Evolutionary conservation across 139 green algal species (phyloP).

Genomic region (Micractinium conductrix): DNA sequence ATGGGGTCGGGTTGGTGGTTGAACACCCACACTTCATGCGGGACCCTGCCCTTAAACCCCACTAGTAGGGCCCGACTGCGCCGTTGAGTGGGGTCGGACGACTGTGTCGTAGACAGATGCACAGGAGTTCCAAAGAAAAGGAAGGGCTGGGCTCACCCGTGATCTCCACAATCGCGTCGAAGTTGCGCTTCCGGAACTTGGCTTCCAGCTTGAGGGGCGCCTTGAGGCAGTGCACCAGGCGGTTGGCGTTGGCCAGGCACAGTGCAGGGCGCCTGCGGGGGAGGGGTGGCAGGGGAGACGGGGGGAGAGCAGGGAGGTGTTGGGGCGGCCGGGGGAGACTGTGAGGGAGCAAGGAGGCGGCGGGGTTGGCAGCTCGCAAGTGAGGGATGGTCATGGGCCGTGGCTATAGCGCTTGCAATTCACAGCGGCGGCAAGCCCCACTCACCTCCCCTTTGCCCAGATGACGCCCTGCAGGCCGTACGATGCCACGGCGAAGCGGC

Average conservation of each 20-base stretch:
- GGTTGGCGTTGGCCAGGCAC: constrained; percentile 35
- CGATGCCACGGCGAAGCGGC: constrained; percentile 35
- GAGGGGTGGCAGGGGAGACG: neutral
- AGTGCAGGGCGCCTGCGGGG: constrained; percentile 7
- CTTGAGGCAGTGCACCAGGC: constrained; percentile 32
- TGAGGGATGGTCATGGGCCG: no score
- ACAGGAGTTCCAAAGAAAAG: neutral
- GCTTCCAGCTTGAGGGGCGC: constrained; percentile 6
- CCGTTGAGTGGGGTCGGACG: no score
- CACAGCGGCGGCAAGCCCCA: neutral
- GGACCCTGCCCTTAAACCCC: no score
- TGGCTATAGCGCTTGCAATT: no score
- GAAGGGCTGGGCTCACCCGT: no score
- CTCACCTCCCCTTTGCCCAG: constrained; percentile 42
- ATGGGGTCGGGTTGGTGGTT: no score
- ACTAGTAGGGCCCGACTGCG: no score
- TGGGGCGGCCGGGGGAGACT: neutral
- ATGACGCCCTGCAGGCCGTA: constrained; percentile 48
- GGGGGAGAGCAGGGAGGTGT: neutral
- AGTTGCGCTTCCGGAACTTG: constrained; percentile 48
- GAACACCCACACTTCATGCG: no score
- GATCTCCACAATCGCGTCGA: constrained; percentile 44
- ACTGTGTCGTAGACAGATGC: neutral
- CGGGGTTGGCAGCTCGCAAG: neutral
- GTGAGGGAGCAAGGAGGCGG: neutral